Percentiles rank a stretch among this genome's conserved stretches.
These are phyloP conservation scores for Blumeriella jaapii DNA, from an alignment of 2,329 filamentous ascomycete species.

Conservation along the genomic window DNA sequence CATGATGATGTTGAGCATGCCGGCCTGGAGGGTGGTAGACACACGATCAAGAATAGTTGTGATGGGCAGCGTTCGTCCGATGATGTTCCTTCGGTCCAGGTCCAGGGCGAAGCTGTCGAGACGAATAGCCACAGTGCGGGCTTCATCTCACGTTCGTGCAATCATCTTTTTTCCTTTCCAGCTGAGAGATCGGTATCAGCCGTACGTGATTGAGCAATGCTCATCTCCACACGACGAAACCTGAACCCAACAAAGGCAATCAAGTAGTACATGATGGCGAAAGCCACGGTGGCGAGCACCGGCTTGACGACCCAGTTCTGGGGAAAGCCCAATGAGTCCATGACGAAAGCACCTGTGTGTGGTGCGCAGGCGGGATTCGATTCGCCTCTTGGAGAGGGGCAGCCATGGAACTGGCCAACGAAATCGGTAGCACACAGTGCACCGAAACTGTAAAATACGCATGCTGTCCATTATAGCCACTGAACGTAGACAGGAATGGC, in stretches of 20 bases:
- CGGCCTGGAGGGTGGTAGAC: slow-evolving; percentile 54
- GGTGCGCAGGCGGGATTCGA: slow-evolving; percentile 53
- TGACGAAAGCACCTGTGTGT: slow-evolving; percentile 59
- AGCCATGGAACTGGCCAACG: slow-evolving; percentile 59
- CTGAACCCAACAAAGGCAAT: slow-evolving; percentile 50
- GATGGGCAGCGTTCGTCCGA: slow-evolving; percentile 39
- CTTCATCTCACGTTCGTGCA: slow-evolving; percentile 38
- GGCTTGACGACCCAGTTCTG: slow-evolving; percentile 55
- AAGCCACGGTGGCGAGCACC: slow-evolving; percentile 50
- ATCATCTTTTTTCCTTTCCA: slow-evolving; percentile 61
- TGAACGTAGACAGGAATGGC: slow-evolving; percentile 67
- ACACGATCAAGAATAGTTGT: slow-evolving; percentile 57
- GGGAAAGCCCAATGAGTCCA: slow-evolving; percentile 58
- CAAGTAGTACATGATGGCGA: slow-evolving; percentile 50
- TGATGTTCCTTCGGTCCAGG: slow-evolving; percentile 47
- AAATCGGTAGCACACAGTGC: slow-evolving; percentile 66
- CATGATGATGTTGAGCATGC: slow-evolving; percentile 66
- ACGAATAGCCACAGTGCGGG: slow-evolving; percentile 51
- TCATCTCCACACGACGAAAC: slow-evolving; percentile 57
- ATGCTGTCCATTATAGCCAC: slow-evolving; percentile 62
- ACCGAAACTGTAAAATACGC: slow-evolving; percentile 59
- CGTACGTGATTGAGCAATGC: slow-evolving; percentile 50
- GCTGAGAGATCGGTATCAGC: slow-evolving; percentile 50
- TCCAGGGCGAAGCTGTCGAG: slow-evolving; percentile 53
- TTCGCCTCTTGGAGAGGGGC: slow-evolving; percentile 50